Evolutionary conservation across 805 yeast species (phyloP).

Genomic region (Metschnikowia cubensis): DNA sequence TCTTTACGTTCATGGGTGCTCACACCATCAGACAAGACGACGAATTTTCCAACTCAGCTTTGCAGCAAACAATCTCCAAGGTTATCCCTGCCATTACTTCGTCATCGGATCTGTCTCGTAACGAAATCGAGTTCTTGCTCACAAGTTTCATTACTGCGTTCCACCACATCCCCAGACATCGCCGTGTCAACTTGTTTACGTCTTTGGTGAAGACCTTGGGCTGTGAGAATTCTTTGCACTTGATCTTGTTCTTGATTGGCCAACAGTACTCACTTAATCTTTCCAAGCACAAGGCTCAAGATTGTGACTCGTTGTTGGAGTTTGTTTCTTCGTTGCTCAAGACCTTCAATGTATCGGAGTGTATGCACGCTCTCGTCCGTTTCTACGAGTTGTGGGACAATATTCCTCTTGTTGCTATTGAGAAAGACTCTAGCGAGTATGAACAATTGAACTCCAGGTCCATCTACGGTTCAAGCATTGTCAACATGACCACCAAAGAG

Average conservation of each 20-base stretch:
- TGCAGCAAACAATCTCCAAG: conserved; percentile 83
- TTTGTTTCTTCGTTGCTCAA: conserved; percentile 69
- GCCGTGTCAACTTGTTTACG: conserved; percentile 81
- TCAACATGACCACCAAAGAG: conserved; percentile 48
- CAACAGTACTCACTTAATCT: conserved; percentile 60
- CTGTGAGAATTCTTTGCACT: conserved; percentile 58
- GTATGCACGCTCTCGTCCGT: conserved; percentile 50
- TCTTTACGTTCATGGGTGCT: conserved; percentile 98
- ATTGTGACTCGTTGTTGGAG: conserved; percentile 64
- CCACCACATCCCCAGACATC: conserved; percentile 92
- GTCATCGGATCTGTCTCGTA: conserved; percentile 44
- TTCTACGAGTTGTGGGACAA: conserved; percentile 51
- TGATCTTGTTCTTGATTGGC: conserved; percentile 74
- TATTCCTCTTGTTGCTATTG: conserved; percentile 42
- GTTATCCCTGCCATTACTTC: conserved; percentile 81
- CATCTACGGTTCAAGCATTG: conserved; percentile 58
- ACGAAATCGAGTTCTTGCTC: conserved; percentile 77
- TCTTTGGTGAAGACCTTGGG: conserved; percentile 77
- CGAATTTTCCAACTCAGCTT: conserved; percentile 87
- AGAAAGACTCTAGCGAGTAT: conserved; percentile 34
- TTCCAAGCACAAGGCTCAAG: conserved; percentile 56
- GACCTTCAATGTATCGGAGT: conserved; percentile 65
- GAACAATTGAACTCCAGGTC: conserved; percentile 47
- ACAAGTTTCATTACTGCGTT: conserved; percentile 93
- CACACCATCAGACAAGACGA: conserved; percentile 96